Base-by-base conservation (phyloP, 257 asterid species). In the Cruciata laevipes region DNA sequence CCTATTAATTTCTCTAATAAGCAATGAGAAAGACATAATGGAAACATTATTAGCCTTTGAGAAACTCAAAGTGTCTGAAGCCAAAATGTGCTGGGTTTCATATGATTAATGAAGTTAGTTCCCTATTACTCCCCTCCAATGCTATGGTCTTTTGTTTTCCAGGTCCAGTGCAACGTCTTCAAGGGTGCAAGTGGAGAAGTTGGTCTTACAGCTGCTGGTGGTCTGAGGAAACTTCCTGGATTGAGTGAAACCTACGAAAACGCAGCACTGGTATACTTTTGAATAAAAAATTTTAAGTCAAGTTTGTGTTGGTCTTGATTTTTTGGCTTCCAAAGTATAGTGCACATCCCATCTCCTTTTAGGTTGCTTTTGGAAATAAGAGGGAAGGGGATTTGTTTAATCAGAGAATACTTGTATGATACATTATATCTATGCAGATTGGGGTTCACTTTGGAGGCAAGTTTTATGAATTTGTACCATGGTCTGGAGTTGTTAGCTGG, bases 121-220 rank as follows among this genome's bases (percentile, higher is more conserved):
- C n/a, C 65, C 30, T 5, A 61, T 18, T 16, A 17, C 17, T 16
- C 21, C 31, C 32, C 58, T 10, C 63, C 65, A 40, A 55, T n/a
- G 0, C 23, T 73, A 63, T 44, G 69, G 49, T 58, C 64, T 74
- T 65, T 62, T 52, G 58, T 76, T 63, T 68, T 68, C 16, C 80
- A 90, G 99, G 90, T 85, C 61, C 99, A 93, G 71, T 93, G 99
- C 79, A 90, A 91, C 71, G 92, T 84, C 69, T 93, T 93, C 73
- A 86, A 93, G 78, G 97, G 99, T 71, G 95, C 95, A 14, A 85
- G 70, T 70, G 99, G 92, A 55, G 95, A 90, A 79, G 89, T 88
- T 63, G 86, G 87, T 76, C 81, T 93, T 78, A 93, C 99, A 61
- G 80, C 85, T 78, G 96, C 79, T 35, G 99, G 99, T 79, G 99